Evolutionary conservation across 140 eudicot genomes (phyloP).

Genomic region (Cichorium intybus): DNA sequence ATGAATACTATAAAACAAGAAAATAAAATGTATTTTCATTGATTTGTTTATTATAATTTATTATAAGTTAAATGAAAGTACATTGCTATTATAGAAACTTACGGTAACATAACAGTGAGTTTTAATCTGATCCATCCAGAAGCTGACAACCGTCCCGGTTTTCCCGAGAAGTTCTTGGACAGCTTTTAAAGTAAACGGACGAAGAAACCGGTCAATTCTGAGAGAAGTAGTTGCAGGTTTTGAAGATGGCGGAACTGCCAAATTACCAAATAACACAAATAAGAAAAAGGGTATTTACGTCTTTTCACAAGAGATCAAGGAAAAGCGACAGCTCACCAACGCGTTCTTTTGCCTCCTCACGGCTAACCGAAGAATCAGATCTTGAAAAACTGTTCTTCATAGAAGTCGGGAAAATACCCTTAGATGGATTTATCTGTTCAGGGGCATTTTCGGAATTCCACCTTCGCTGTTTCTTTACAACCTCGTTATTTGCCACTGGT

Average conservation of each 20-base stretch:
- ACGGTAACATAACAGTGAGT: slow-evolving; percentile 94
- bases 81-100: slow-evolving; percentile 13
- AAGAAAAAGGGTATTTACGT: neutral
- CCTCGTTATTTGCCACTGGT: slow-evolving; percentile 40
- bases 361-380: slow-evolving; percentile 45
- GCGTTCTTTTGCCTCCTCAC: slow-evolving; percentile 71
- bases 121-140: slow-evolving; percentile 99
- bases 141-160: slow-evolving; percentile 72
- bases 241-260: slow-evolving; percentile 75
- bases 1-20: slow-evolving; percentile 66
- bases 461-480: slow-evolving; percentile 66
- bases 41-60: too few species aligned
- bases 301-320: neutral
- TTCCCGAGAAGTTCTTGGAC: slow-evolving; percentile 89
- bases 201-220: slow-evolving; percentile 74
- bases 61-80: too few species aligned
- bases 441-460: slow-evolving; percentile 66
- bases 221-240: slow-evolving; percentile 73
- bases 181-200: slow-evolving; percentile 96
- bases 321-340: slow-evolving; percentile 47
- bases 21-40: neutral
- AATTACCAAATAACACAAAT: neutral
- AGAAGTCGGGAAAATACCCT: slow-evolving; percentile 35
- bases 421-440: slow-evolving; percentile 48
- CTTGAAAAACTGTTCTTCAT: slow-evolving; percentile 44